Evolutionary conservation across 345 rosid species (phyloP), one percentile per base, ranked within the genome.

Genomic region (Aethionema arabicum): DNA sequence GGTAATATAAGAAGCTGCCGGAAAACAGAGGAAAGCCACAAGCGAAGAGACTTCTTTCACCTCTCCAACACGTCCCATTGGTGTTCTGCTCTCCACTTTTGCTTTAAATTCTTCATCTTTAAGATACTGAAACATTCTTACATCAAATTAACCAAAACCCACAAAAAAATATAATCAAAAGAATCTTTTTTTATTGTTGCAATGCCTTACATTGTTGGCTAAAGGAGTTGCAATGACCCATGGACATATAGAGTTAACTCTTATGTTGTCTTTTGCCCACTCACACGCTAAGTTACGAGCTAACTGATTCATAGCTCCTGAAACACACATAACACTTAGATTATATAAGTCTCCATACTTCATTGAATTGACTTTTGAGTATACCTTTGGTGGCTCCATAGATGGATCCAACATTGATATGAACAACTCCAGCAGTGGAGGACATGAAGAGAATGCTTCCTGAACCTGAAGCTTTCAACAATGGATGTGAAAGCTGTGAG

Each of bases 1-100:
- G 0, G 90, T 90, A 21, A 87, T 83, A 67, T 90, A 85, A 16
- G 92, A 82, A 32, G 95, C 74, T n/a, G 90, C 85, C 3, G 90
- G 95, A 3, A 83, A 69, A 80, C 95, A 83, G 6, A 87, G 82
- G 75, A 73, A 90, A 31, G 81, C 86, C 9, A 79, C 88, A 5
- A 80, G 68, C 1, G 88, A 82, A 7, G 92, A 79, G 0, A 87
- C 95, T 72, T 90, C 93, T 59, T 74, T 69, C 4, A 95, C 72
- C 61, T 87, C 91, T 52, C 88, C 95, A 21, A 82, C 47, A 4
- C 91, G 95, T 44, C 72, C 73, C 45, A 82, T 76, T 10, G 95
- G 90, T 15, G 93, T 85, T 55, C 74, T 65, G 4, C 83, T 65
- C 11, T 79, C 52, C 32, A 83, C 6, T 4, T 62, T 59, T 10